A percentile compares a stretch with the other conserved stretches of the same genome.
Conservation (phyloP, 202 grass and related monocot species). For the Schoenoplectus triqueter region DNA sequence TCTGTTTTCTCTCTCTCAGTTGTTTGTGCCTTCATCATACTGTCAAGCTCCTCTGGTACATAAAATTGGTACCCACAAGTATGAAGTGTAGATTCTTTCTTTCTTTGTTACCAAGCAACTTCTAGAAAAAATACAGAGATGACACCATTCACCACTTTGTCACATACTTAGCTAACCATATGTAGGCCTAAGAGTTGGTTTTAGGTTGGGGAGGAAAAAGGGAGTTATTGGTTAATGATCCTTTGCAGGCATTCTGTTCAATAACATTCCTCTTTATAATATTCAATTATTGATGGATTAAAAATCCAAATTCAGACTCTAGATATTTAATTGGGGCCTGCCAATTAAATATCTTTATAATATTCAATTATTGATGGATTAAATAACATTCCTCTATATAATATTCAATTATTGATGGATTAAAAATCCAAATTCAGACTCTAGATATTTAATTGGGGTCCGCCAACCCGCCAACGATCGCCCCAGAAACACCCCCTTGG, state of each 20-base stretch:
- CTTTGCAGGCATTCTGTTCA: neutral
- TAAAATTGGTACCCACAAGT: neutral
- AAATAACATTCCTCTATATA: neutral
- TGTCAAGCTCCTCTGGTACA: conserved; percentile 79
- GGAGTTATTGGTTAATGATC: conserved; percentile 11
- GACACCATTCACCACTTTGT: neutral
- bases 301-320: neutral
- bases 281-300: conserved; percentile 22
- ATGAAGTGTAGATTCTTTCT: conserved; percentile 36
- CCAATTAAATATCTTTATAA: neutral
- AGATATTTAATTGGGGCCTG: neutral
- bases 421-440: neutral
- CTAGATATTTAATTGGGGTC: neutral
- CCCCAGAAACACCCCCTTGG: neutral
- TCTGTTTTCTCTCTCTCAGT: conserved; percentile 97
- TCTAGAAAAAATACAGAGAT: conserved; percentile 26
- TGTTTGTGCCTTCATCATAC: conserved; percentile 97
- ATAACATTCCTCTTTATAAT: conserved; percentile 4
- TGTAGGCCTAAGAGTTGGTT: neutral
- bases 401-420: conserved; percentile 24
- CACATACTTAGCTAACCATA: conserved; percentile 27
- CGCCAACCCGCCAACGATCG: neutral
- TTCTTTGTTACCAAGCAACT: conserved; percentile 22
- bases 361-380: conserved; percentile 23
- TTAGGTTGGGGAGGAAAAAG: neutral